Base-by-base conservation (phyloP, 768 basidiomycete genomes). In the Leucosporidium creatinivorum region DNA sequence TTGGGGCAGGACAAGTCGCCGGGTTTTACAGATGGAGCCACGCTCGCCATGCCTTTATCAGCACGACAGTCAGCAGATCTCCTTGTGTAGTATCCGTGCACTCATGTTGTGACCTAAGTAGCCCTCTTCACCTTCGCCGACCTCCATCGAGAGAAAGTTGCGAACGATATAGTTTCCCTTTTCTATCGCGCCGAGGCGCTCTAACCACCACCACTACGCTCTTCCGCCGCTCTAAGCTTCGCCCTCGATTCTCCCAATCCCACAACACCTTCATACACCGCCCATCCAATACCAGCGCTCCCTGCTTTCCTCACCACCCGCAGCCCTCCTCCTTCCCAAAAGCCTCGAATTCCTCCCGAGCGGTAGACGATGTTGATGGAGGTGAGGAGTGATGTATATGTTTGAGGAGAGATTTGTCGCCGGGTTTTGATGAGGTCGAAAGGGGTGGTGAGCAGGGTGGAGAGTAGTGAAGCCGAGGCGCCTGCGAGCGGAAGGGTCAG, bases 391-490 rank as follows among this genome's bases (percentile, higher is more conserved):
- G 72, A 58, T 10, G 68, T 67, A 58, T 73, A 73, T 1, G 58
- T 19, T 10, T 25, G 21, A 0, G 72, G 72, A 1, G 58, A 63
- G 47, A 73, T 48, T 39, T 73, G 72, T 0, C 69, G 51, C 10
- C 72, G 72, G 7, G 72, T 73, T 36, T 73, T 73, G 50, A 73
- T 30, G 23, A 73, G 67, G 62, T 73, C 72, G 59, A 73, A 73
- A 8, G 72, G 72, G 21, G 72, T 73, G 2, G 72, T 73, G 21
- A 73, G 58, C 48, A 73, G 65, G 3, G 72, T 73, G 15, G 69
- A 70, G 33, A 62, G 59, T 48, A 70, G 67, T 0, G 72, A 73
- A 3, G 72, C 72, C 1, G 67, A 55, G 1, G 72, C 69, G 51
- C 72, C 72, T 67, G 59, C 4, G 33, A 39, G n/a, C 3, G 18